These are phyloP conservation scores for Phytophthora citricola DNA, from an alignment of 352 stramenopile genomes.

Conservation along the genomic window DNA sequence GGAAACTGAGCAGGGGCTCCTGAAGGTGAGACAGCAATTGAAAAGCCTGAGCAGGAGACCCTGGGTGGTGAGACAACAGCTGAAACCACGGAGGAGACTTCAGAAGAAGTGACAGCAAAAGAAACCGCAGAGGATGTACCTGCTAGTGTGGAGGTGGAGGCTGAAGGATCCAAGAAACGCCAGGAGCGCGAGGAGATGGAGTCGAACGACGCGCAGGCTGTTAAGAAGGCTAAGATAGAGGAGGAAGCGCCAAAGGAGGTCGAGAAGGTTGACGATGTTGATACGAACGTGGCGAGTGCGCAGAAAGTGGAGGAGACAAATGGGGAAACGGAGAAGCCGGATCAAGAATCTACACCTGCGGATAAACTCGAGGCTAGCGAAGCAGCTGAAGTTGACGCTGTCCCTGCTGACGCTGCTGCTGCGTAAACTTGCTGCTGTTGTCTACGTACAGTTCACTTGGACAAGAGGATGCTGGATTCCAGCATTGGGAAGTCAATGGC, in stretches of 20 bases:
- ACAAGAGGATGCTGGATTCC: background rate
- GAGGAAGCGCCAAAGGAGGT: background rate
- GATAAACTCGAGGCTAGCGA: background rate
- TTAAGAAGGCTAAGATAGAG: conserved; percentile 43
- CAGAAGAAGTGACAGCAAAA: background rate
- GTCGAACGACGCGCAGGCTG: conserved; percentile 25
- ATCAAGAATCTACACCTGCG: background rate
- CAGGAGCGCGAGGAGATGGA: conserved; percentile 39
- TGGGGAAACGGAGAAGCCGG: background rate
- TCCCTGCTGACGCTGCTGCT: conserved; percentile 12
- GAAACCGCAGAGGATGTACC: conserved; percentile 4
- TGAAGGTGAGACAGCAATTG: background rate
- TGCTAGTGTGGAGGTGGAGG: background rate
- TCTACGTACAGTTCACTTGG: background rate
- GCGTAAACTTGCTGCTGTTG: conserved; percentile 14
- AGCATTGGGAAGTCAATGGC: background rate
- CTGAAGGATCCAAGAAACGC: conserved; percentile 37
- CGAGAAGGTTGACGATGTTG: background rate
- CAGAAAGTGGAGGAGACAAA: conserved; percentile 2
- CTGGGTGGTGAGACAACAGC: background rate
- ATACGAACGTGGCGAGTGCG: background rate
- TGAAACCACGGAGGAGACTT: background rate
- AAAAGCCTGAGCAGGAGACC: background rate
- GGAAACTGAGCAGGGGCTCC: background rate
- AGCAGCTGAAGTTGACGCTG: background rate